phyloP scores from a whole-genome alignment of 2,329 filamentous ascomycete species.

The Bipolaris gigantea region DNA sequence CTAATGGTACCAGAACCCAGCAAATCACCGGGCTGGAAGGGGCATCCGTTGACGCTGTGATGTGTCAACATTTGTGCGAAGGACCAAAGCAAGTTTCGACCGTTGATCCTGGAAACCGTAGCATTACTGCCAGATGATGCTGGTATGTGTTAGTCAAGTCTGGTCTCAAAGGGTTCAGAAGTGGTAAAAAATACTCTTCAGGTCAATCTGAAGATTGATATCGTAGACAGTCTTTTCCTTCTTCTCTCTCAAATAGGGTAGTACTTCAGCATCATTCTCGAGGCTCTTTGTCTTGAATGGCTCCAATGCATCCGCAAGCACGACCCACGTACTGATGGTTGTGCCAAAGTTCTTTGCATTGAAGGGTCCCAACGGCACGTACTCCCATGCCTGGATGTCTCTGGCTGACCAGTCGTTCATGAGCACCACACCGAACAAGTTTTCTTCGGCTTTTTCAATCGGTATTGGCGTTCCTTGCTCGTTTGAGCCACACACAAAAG shows the following conservation, averaged over 20 bases:
- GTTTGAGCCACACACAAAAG: slow-evolving; percentile 69
- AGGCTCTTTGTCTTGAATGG: slow-evolving; percentile 63
- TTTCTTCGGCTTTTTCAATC: slow-evolving; percentile 66
- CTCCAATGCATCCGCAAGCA: slow-evolving; percentile 74
- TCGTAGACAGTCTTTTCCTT: slow-evolving; percentile 64
- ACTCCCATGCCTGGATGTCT: slow-evolving; percentile 84
- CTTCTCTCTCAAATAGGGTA: slow-evolving; percentile 68
- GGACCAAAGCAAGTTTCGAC: slow-evolving; percentile 74
- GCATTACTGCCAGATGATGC: slow-evolving; percentile 55
- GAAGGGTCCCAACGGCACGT: slow-evolving; percentile 79
- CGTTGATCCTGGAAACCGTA: slow-evolving; percentile 63
- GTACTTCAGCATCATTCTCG: slow-evolving; percentile 56
- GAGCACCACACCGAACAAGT: slow-evolving; percentile 77
- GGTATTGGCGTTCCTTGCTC: slow-evolving; percentile 65
- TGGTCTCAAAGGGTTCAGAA: neutral
- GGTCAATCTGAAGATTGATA: slow-evolving; percentile 68
- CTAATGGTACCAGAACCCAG: slow-evolving; percentile 80
- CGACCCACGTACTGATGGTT: slow-evolving; percentile 77
- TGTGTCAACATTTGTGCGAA: slow-evolving; percentile 84
- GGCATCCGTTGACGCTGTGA: slow-evolving; percentile 75
- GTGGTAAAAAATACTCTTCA: slow-evolving; percentile 50
- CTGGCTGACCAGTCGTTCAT: slow-evolving; percentile 88
- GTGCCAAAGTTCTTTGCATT: slow-evolving; percentile 83
- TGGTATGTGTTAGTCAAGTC: slow-evolving; percentile 22
- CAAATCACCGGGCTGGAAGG: slow-evolving; percentile 72